These are phyloP conservation scores for Penicillium alfredii DNA, from an alignment of 495 filamentous ascomycete species.

Conservation along the genomic window DNA sequence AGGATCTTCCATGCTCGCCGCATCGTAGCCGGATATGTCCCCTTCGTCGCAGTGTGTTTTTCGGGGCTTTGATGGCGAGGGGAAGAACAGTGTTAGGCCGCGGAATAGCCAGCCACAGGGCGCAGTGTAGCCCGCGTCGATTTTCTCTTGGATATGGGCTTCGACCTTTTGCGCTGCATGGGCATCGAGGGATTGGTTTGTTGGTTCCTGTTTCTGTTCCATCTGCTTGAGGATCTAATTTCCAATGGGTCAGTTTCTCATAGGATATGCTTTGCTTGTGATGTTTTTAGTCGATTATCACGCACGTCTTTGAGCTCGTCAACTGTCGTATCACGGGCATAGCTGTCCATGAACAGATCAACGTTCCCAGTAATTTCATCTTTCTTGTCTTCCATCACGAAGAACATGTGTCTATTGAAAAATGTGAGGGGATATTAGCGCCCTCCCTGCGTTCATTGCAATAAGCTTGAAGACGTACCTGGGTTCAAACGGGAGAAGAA, in stretches of 20 bases:
- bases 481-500: constrained; percentile 65
- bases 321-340: constrained; percentile 59
- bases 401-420: constrained; percentile 50
- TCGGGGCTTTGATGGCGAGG: constrained; percentile 14
- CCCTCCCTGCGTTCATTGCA: not conserved
- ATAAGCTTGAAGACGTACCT: constrained; percentile 42
- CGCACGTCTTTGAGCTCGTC: constrained; percentile 58
- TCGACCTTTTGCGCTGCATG: constrained; percentile 51
- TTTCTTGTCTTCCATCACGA: constrained; percentile 39
- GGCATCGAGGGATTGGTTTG: constrained; percentile 15
- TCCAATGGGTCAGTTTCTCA: constrained; percentile 1
- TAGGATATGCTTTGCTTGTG: no score
- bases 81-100: constrained; percentile 51
- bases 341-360: constrained; percentile 81
- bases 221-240: constrained; percentile 42
- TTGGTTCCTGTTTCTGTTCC: constrained; percentile 26
- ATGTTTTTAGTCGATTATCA: not conserved
- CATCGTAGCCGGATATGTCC: not conserved
- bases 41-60: constrained; percentile 1
- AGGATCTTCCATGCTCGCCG: constrained; percentile 4
- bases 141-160: constrained; percentile 47
- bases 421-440: not conserved
- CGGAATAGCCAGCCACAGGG: constrained; percentile 64
- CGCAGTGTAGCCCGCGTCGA: constrained; percentile 28
- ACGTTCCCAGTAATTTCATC: constrained; percentile 46